Base-by-base conservation (phyloP, 139 green algal genomes). In the Chlamydomonas eustigma region DNA sequence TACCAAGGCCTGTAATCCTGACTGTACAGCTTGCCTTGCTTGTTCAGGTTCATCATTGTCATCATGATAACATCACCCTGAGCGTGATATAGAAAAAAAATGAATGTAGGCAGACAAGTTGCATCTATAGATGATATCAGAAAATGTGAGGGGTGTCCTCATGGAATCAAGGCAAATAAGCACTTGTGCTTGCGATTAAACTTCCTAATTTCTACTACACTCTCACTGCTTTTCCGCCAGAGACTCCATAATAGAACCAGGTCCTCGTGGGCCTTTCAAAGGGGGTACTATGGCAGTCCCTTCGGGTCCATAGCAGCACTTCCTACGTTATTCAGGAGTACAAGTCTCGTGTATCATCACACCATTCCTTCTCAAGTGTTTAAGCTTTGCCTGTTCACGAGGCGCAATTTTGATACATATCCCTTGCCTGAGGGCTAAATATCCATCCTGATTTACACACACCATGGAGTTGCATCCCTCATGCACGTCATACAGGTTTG, bases 181-280 rank as follows among this genome's bases (percentile, higher is more conserved):
- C 44, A 58, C 12, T 28, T 58, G 44, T 22, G 12, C 12, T 28
- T 58, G 44, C 44, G 22, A 58, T 22, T 12, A 12, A 22, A 12
- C 44, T 12, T 12, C 44, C 44, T 28, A 58, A 58, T 12, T 58
- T 12, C 12, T 34, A 63, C 4, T 63, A 64, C 71, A 39, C 64
- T 39, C 75, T 58, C 65, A 84, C 78, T 33, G 34, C 22, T 4
- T 39, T 34, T 18, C 81, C 75, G 1, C 79, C 85, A 4, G 39
- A 76, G 3, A 87, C 72, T 4, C 81, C 71, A 70, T 85, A 89
- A 71, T 87, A 86, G 34, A 89, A 89, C 85, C 85, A 89, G 0
- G 79, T 81, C 1, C 81, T 68, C 3, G 82, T 83, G 32, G 50
- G 36, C 25, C 66, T 83, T 39, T 87, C 76, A 33, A 81, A 70